These are phyloP conservation scores for Anaeromyces robustus DNA, from an alignment of 192 early-diverging fungal species.

Conservation along the genomic window DNA sequence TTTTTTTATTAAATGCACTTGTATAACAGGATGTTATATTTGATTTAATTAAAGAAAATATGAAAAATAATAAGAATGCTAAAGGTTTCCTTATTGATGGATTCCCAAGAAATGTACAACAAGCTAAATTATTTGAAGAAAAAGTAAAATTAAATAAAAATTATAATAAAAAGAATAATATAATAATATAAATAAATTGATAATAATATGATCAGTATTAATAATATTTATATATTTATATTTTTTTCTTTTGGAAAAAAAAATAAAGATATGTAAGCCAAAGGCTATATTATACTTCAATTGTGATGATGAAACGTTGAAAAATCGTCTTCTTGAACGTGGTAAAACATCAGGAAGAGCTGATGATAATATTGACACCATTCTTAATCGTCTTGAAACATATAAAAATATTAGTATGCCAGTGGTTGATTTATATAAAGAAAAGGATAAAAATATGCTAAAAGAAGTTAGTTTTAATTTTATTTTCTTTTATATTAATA, in stretches of 20 bases:
- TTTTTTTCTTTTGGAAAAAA: too few relatives aligned
- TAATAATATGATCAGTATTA: too few relatives aligned
- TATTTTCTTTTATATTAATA: too few relatives aligned
- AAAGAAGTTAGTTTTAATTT: not conserved
- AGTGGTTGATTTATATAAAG: not conserved
- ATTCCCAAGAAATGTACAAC: slow-evolving; percentile 31
- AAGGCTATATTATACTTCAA: slow-evolving; percentile 1
- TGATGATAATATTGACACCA: slow-evolving; percentile 41
- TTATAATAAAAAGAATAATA: too few relatives aligned
- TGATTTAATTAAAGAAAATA: slow-evolving; percentile 4
- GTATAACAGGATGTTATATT: not conserved
- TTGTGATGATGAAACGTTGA: slow-evolving; percentile 2
- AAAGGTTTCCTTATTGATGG: slow-evolving; percentile 18
- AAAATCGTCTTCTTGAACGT: slow-evolving; percentile 26
- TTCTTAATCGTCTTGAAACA: slow-evolving; percentile 3
- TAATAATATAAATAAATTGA: too few relatives aligned
- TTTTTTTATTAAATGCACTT: too few relatives aligned
- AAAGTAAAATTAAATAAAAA: not conserved
- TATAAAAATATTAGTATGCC: not conserved
- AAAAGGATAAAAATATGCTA: not conserved
- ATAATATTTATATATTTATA: too few relatives aligned
- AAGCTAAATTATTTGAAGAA: slow-evolving; percentile 27
- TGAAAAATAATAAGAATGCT: not conserved
- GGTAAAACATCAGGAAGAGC: slow-evolving; percentile 31
- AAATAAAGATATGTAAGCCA: not conserved